Evolutionary conservation across 768 basidiomycete genomes (phyloP).

Genomic region (Tephrocybe sp.): DNA sequence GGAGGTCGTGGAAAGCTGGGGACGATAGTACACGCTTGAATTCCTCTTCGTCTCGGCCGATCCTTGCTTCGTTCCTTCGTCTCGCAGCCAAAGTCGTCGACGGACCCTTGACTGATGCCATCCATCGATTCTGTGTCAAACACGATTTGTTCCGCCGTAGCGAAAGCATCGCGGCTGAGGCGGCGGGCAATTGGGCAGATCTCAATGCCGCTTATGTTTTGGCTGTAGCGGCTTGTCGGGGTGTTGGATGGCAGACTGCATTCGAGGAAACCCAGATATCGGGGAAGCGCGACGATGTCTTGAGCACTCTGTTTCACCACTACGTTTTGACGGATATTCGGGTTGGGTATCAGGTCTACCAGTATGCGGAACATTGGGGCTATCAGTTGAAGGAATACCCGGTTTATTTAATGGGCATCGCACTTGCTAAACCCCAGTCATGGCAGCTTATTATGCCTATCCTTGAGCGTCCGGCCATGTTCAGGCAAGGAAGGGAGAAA

Average conservation of each 20-base stretch:
- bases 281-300: conserved; percentile 25
- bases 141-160: conserved; percentile 25
- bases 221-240: conserved; percentile 26
- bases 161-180: conserved; percentile 13
- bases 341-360: conserved; percentile 32
- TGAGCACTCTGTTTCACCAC: conserved; percentile 19
- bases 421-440: conserved; percentile 27
- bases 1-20: conserved; percentile 37
- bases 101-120: conserved; percentile 31
- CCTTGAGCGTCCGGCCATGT: conserved; percentile 29
- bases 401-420: conserved; percentile 29
- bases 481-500: conserved; percentile 29
- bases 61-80: conserved; percentile 44
- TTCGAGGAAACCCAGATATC: conserved; percentile 24
- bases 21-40: conserved; percentile 6
- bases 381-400: conserved; percentile 21
- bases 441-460: conserved; percentile 31
- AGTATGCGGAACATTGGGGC: conserved; percentile 22
- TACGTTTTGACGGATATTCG: conserved; percentile 26
- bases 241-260: conserved; percentile 27
- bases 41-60: conserved; percentile 30
- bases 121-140: conserved; percentile 29
- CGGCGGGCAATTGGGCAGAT: conserved; percentile 16
- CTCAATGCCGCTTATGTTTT: conserved; percentile 34
- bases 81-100: conserved; percentile 40